phyloP scores from a whole-genome alignment of 768 basidiomycete genomes.

The Mycena crocata region DNA sequence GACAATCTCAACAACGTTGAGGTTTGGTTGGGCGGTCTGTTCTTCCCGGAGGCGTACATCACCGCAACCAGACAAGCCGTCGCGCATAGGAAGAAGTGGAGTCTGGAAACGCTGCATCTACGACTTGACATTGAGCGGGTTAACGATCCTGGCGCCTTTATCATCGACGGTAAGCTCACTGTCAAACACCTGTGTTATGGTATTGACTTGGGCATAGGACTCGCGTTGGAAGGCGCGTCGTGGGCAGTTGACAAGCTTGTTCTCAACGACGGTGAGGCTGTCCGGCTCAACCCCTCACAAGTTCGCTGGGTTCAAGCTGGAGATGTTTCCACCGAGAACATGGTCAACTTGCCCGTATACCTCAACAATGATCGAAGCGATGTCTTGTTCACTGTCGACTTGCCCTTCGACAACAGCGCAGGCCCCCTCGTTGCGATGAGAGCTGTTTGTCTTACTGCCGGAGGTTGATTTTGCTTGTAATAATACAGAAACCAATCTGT shows the following conservation, averaged over 20 bases:
- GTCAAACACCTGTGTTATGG: not conserved
- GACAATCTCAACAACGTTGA: slow-evolving; percentile 76
- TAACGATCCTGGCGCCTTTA: slow-evolving; percentile 83
- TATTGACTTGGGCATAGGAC: slow-evolving; percentile 60
- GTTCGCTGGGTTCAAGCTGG: slow-evolving; percentile 85
- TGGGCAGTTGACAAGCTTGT: slow-evolving; percentile 77
- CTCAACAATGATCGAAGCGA: slow-evolving; percentile 91
- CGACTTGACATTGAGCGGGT: slow-evolving; percentile 85
- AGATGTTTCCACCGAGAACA: slow-evolving; percentile 48
- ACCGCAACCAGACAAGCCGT: slow-evolving; percentile 97
- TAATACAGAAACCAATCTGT: slow-evolving; percentile 15
- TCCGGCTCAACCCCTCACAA: slow-evolving; percentile 83
- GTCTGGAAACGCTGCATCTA: slow-evolving; percentile 87
- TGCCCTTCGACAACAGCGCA: slow-evolving; percentile 79
- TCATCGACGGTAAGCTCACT: slow-evolving; percentile 80
- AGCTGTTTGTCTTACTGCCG: slow-evolving; percentile 91
- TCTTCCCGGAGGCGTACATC: slow-evolving; percentile 97
- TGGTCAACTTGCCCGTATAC: slow-evolving; percentile 91
- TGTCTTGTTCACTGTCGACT: slow-evolving; percentile 89
- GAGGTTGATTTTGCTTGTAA: slow-evolving; percentile 57
- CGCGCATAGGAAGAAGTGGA: slow-evolving; percentile 92
- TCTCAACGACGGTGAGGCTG: slow-evolving; percentile 89
- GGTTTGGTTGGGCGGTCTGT: slow-evolving; percentile 94
- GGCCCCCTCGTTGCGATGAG: slow-evolving; percentile 84
- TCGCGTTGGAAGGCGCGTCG: slow-evolving; percentile 87